These are phyloP conservation scores for Backusella tarrabulga DNA, from an alignment of 192 early-diverging fungal species.

Conservation along the genomic window DNA sequence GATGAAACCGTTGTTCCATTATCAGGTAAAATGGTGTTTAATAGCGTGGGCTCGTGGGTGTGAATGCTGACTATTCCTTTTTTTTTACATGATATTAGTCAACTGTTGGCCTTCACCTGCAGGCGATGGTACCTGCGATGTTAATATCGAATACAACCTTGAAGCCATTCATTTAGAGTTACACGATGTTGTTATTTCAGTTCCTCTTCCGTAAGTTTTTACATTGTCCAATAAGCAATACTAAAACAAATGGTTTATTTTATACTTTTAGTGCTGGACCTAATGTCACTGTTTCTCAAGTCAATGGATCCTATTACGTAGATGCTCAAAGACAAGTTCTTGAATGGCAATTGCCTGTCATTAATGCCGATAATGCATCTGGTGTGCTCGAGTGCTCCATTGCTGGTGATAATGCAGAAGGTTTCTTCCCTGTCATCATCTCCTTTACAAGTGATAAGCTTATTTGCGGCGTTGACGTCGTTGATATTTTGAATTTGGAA, in stretches of 20 bases:
- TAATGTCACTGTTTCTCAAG: conserved; percentile 70
- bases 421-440: conserved; percentile 86
- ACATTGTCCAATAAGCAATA: background rate
- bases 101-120: conserved; percentile 98
- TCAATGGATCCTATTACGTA: conserved; percentile 80
- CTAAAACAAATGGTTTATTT: conserved; percentile 36
- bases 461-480: conserved; percentile 76
- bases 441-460: conserved; percentile 70
- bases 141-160: conserved; percentile 97
- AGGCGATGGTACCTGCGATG: conserved; percentile 84
- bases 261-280: background rate
- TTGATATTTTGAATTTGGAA: conserved; percentile 48
- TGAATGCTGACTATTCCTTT: background rate
- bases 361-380: conserved; percentile 72
- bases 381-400: conserved; percentile 88
- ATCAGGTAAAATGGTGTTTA: conserved; percentile 48
- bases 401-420: conserved; percentile 69
- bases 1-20: conserved; percentile 87
- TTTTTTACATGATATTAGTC: conserved; percentile 46
- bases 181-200: conserved; percentile 82
- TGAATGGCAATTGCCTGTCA: conserved; percentile 84
- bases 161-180: conserved; percentile 75
- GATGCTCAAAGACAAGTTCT: conserved; percentile 68
- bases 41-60: background rate
- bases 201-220: conserved; percentile 81